These are phyloP conservation scores for Gentiana straminea DNA, from an alignment of 257 asterid genomes.

Conservation along the genomic window DNA sequence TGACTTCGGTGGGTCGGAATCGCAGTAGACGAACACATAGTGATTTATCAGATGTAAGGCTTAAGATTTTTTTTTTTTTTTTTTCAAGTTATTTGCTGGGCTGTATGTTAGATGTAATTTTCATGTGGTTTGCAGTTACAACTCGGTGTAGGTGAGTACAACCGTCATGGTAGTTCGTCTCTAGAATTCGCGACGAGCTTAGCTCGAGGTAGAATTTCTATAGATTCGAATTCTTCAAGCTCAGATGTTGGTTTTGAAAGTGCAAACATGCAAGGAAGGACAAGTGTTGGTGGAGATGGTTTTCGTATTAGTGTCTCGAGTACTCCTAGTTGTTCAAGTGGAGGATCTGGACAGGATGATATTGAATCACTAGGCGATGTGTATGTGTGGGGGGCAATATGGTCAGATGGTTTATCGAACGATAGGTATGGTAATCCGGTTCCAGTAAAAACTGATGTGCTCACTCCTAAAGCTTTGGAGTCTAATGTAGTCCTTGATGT, in stretches of 20 bases:
- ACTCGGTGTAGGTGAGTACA: slow-evolving; percentile 31
- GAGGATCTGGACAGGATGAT: slow-evolving; percentile 88
- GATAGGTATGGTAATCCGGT: slow-evolving; percentile 51
- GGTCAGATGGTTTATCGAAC: slow-evolving; percentile 55
- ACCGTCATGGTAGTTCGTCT: slow-evolving; percentile 34
- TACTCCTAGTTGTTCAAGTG: slow-evolving; percentile 89
- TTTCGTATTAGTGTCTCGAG: slow-evolving; percentile 88
- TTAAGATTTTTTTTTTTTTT: background rate
- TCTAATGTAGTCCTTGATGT: slow-evolving; percentile 81
- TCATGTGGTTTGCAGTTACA: slow-evolving; percentile 38
- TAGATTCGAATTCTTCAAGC: slow-evolving; percentile 35
- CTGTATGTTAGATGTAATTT: too few relatives aligned
- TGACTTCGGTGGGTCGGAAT: slow-evolving; percentile 52
- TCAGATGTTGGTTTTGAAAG: slow-evolving; percentile 77
- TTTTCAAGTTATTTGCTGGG: too few relatives aligned
- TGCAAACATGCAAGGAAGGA: slow-evolving; percentile 76
- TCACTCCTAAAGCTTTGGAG: slow-evolving; percentile 67
- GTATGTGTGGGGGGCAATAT: slow-evolving; percentile 92
- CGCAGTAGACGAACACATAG: slow-evolving; percentile 70
- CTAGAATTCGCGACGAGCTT: slow-evolving; percentile 47
- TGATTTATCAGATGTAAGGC: slow-evolving; percentile 64
- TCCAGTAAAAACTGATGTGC: slow-evolving; percentile 47
- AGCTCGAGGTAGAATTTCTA: slow-evolving; percentile 37
- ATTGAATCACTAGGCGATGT: slow-evolving; percentile 95
- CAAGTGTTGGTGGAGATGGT: slow-evolving; percentile 75